These are phyloP conservation scores for Antitrichia curtipendula DNA, from an alignment of 225 moss, liverwort and hornwort genomes.

Conservation along the genomic window DNA sequence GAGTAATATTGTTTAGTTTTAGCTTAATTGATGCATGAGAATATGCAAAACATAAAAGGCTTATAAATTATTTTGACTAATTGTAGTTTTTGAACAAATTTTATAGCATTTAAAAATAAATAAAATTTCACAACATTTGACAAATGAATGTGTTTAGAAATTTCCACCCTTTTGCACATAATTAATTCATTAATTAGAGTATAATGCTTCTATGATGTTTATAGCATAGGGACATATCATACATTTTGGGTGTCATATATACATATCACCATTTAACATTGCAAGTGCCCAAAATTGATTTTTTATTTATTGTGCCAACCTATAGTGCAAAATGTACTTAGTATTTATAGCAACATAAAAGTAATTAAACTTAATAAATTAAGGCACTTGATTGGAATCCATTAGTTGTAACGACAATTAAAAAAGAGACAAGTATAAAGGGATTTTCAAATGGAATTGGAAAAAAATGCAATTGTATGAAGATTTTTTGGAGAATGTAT, in stretches of 20 bases:
- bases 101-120: no score
- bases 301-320: no score
- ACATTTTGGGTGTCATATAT: background rate
- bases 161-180: background rate
- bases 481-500: background rate
- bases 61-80: background rate
- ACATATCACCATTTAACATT: background rate
- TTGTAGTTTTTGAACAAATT: no score
- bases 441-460: background rate
- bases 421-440: background rate
- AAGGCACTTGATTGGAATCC: background rate
- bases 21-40: no score
- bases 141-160: background rate
- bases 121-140: background rate
- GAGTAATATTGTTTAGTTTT: no score
- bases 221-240: background rate
- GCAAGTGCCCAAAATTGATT: background rate
- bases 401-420: background rate
- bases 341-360: background rate
- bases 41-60: no score
- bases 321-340: no score
- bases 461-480: background rate
- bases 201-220: background rate
- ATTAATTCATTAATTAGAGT: background rate
- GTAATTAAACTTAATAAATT: background rate